Base-by-base conservation (phyloP, 2,329 filamentous ascomycete species). In the Mycogone perniciosa region DNA sequence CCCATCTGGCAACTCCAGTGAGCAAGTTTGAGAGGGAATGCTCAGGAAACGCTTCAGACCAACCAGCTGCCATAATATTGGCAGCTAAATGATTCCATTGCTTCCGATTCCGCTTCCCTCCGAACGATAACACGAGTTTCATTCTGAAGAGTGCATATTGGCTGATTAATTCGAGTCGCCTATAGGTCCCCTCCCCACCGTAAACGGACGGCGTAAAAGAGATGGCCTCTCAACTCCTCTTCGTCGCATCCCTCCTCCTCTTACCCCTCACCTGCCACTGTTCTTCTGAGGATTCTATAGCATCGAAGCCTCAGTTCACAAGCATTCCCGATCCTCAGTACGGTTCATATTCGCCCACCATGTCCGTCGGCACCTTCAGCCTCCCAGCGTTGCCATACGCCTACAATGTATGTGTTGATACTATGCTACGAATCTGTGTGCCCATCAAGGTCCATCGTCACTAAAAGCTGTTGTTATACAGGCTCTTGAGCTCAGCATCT, bases 401-500 rank as follows among this genome's bases (percentile, higher is more conserved):
- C 52, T 88, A 88, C 65, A 70, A 88, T 78, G 85, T 87, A 68
- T 67, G 80, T 71, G 11, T 11, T 27, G 20, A 6, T 33, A n/a
- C n/a, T n/a, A 47, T 29, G n/a, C 40, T n/a, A 10, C 29, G 13
- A 10, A 31, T 31, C 31, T 11, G 11, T 2, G 9, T 29, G 20
- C 27, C 52, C 45, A 54, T 56, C 53, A 52, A 50, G 48, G 35
- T 52, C 41, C 41, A 20, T 27, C 29, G 7, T 35, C 20, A 84
- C 76, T 82, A 84, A 67, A 66, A 77, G 71, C 26, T 7, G 5
- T 29, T 38, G 30, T 40, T 31, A 33, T 33, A 6, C 56, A 86
- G 81, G 85, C 84, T 33, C 74, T 88, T 45, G 84, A 88, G 67
- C 85, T 85, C 7, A 79, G 82, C 70, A 89, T 91, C 72, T 88